These are phyloP conservation scores for Entomophthora muscae DNA, from an alignment of 371 early-diverging fungal genomes.

Conservation along the genomic window DNA sequence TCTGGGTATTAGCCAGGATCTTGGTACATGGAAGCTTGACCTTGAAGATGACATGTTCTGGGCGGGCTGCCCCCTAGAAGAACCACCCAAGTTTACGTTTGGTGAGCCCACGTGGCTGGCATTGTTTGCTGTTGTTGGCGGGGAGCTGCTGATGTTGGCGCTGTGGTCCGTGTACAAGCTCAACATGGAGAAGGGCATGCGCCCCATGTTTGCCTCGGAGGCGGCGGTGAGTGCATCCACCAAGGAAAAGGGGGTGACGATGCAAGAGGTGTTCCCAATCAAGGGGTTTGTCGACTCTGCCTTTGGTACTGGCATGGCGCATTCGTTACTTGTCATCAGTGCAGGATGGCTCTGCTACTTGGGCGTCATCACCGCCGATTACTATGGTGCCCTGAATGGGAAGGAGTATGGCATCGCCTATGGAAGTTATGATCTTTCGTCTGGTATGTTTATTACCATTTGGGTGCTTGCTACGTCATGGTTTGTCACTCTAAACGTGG, in stretches of 20 bases:
- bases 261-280: constrained; percentile 19
- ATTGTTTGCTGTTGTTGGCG: constrained; percentile 24
- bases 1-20: constrained; percentile 12
- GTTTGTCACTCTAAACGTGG: constrained; percentile 30
- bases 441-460: constrained; percentile 41
- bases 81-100: constrained; percentile 26
- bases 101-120: constrained; percentile 38
- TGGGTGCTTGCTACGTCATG: constrained; percentile 20
- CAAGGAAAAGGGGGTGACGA: background rate
- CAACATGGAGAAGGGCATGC: background rate
- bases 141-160: constrained; percentile 16
- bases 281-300: constrained; percentile 40
- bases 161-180: constrained; percentile 29
- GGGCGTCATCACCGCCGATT: constrained; percentile 42
- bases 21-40: constrained; percentile 18
- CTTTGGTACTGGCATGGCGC: constrained; percentile 34
- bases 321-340: constrained; percentile 29
- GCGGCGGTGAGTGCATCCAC: too few species aligned
- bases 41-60: constrained; percentile 10
- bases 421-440: constrained; percentile 27
- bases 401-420: constrained; percentile 22
- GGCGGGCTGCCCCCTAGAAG: constrained; percentile 23
- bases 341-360: constrained; percentile 42
- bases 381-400: constrained; percentile 31
- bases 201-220: constrained; percentile 5